phyloP scores from a whole-genome alignment of 495 filamentous ascomycete species.

The Rostrohypoxylon terebratum region DNA sequence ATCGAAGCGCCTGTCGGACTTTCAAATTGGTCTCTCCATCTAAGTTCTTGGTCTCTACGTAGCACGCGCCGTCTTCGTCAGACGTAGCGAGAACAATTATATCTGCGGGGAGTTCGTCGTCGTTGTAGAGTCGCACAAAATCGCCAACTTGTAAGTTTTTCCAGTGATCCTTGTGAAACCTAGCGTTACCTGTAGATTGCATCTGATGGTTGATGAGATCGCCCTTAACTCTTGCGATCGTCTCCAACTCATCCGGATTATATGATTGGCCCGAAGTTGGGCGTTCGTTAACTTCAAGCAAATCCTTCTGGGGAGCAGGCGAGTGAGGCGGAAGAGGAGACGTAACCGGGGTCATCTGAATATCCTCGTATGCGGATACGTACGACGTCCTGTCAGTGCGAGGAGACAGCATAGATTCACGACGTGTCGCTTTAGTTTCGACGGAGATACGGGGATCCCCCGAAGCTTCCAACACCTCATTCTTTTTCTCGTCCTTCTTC shows the following conservation, averaged over 20 bases:
- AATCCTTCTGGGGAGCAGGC: conserved; percentile 40
- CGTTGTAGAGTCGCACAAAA: conserved; percentile 95
- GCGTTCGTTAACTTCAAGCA: conserved; percentile 50
- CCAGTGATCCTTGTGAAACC: conserved; percentile 94
- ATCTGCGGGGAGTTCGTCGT: conserved; percentile 95
- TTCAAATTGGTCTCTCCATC: conserved; percentile 99
- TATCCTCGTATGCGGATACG: conserved; percentile 66
- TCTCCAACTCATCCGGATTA: conserved; percentile 75
- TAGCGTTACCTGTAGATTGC: conserved; percentile 62
- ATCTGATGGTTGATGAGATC: conserved; percentile 62
- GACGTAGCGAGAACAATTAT: conserved; percentile 96
- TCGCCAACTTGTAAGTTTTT: conserved; percentile 97
- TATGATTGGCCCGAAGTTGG: conserved; percentile 55
- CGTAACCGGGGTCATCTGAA: conserved; percentile 96
- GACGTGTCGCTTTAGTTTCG: conserved; percentile 68
- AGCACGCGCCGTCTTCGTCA: conserved; percentile 93
- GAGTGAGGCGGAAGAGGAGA: conserved; percentile 72
- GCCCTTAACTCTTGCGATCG: conserved; percentile 57
- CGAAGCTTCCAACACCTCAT: conserved; percentile 16
- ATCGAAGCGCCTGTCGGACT: conserved; percentile 89
- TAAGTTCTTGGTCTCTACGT: conserved; percentile 97
- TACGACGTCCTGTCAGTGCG: conserved; percentile 70
- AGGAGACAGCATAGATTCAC: conserved; percentile 68
- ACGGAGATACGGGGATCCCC: conserved; percentile 70
- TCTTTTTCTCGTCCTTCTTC: conserved; percentile 57